These are phyloP conservation scores for Trichosporon faecale DNA, from an alignment of 1,284 basidiomycete species.

Conservation along the genomic window DNA sequence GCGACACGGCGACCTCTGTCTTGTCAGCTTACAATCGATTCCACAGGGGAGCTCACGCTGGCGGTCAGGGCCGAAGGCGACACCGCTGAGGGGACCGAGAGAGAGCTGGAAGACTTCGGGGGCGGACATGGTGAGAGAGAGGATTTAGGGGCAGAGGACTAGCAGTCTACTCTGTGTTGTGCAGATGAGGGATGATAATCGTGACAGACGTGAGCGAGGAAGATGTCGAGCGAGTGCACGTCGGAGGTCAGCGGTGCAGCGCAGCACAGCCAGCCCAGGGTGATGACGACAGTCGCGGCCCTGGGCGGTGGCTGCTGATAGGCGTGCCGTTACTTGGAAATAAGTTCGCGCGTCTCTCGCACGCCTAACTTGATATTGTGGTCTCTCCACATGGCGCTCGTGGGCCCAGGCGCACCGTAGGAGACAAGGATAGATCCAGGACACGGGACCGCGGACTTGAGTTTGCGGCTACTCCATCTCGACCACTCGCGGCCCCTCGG, in stretches of 20 bases:
- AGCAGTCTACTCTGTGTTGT: slow-evolving; percentile 49
- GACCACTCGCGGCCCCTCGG: neutral
- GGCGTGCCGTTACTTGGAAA: neutral
- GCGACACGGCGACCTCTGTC: slow-evolving; percentile 82
- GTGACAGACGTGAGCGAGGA: neutral
- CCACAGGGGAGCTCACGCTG: slow-evolving; percentile 57
- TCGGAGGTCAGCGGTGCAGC: neutral
- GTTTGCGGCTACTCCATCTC: neutral
- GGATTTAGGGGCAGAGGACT: slow-evolving; percentile 24
- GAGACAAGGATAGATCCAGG: neutral
- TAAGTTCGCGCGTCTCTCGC: neutral
- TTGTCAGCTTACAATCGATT: neutral
- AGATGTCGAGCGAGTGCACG: slow-evolving; percentile 5
- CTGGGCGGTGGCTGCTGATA: neutral
- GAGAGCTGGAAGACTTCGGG: slow-evolving; percentile 76
- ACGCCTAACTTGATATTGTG: neutral
- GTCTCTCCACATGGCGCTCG: neutral
- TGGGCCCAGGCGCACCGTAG: neutral
- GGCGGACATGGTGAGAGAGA: slow-evolving; percentile 62
- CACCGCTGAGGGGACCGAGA: slow-evolving; percentile 79
- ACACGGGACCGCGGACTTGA: neutral
- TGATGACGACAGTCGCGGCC: slow-evolving; percentile 13
- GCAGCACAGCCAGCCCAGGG: neutral
- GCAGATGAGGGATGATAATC: neutral
- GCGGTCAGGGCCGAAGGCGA: slow-evolving; percentile 88